phyloP scores from a whole-genome alignment of 306 rosid species.

The Hylodesmum podocarpum region DNA sequence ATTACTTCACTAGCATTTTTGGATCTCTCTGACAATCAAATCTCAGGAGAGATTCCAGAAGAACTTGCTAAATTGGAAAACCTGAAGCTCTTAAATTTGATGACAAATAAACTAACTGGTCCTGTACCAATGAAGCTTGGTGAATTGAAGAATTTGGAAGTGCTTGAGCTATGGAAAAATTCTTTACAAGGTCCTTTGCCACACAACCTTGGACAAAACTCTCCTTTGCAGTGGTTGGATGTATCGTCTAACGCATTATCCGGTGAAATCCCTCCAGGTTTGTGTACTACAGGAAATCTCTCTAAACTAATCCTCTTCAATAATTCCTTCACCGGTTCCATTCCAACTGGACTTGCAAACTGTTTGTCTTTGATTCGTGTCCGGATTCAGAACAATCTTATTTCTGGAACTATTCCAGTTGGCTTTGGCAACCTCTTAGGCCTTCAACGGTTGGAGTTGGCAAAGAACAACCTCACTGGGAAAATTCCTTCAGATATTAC shows the following conservation, averaged over 20 bases:
- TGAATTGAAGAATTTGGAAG: slow-evolving; percentile 59
- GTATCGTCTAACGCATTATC: slow-evolving; percentile 79
- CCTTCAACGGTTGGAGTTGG: slow-evolving; percentile 78
- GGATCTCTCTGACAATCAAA: slow-evolving; percentile 84
- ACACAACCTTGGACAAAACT: slow-evolving; percentile 60
- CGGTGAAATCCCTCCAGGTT: slow-evolving; percentile 74
- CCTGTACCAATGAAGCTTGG: slow-evolving; percentile 64
- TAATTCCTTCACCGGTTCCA: slow-evolving; percentile 73
- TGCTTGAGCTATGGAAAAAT: slow-evolving; percentile 78
- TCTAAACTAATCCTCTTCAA: slow-evolving; percentile 87
- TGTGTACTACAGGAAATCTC: slow-evolving; percentile 72
- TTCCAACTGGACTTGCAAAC: slow-evolving; percentile 67
- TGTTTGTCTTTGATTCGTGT: slow-evolving; percentile 75
- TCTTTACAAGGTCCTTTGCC: slow-evolving; percentile 76
- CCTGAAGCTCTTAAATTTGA: slow-evolving; percentile 75
- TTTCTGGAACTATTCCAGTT: slow-evolving; percentile 74
- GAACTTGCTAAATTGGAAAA: slow-evolving; percentile 60
- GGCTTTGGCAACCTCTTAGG: slow-evolving; percentile 69
- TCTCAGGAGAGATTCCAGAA: slow-evolving; percentile 80
- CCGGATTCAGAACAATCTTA: slow-evolving; percentile 69
- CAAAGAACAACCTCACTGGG: slow-evolving; percentile 72
- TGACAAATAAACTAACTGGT: slow-evolving; percentile 77
- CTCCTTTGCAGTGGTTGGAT: slow-evolving; percentile 84
- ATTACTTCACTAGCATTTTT: slow-evolving; percentile 61
- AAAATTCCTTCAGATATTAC: slow-evolving; percentile 63